These are phyloP conservation scores for Skeletonema marinoi DNA, from an alignment of 108 stramenopile genomes.

Conservation along the genomic window DNA sequence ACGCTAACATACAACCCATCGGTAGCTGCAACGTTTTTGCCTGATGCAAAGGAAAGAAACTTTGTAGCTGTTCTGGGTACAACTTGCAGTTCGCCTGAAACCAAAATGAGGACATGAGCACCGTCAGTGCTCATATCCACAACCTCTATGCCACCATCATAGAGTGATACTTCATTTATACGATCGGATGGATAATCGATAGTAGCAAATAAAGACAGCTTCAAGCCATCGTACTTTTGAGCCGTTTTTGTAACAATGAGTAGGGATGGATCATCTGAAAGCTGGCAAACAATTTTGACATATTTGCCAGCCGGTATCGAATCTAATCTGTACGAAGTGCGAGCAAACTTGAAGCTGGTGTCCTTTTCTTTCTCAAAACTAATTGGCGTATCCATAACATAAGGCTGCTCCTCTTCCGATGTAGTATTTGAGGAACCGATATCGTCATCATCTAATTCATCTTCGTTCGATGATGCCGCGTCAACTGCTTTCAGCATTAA, in stretches of 20 bases:
- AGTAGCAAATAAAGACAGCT: slow-evolving; percentile 34
- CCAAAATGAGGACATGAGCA: not conserved
- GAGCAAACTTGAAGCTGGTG: slow-evolving; percentile 47
- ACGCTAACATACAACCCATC: slow-evolving; percentile 49
- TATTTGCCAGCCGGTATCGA: slow-evolving; percentile 58
- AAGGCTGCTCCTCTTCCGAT: slow-evolving; percentile 3
- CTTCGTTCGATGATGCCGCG: not conserved
- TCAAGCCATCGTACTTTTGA: not conserved
- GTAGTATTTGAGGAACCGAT: not conserved
- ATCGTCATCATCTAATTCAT: not conserved
- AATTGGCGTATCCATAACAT: slow-evolving; percentile 31
- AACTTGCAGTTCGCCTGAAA: not conserved
- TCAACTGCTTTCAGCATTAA: slow-evolving; percentile 16
- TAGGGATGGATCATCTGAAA: slow-evolving; percentile 52
- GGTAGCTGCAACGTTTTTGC: slow-evolving; percentile 46
- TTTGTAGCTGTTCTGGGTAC: not conserved
- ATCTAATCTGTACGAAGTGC: slow-evolving; percentile 60
- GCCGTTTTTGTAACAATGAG: slow-evolving; percentile 17
- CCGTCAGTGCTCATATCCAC: slow-evolving; percentile 6
- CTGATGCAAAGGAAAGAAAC: not conserved
- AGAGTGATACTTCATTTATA: slow-evolving; percentile 12
- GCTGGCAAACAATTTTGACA: slow-evolving; percentile 52
- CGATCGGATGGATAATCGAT: slow-evolving; percentile 58
- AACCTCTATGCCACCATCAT: not conserved
- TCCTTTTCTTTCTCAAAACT: slow-evolving; percentile 20